Base-by-base conservation (phyloP, 1,284 basidiomycete species). In the Melampsora allii-populina region DNA sequence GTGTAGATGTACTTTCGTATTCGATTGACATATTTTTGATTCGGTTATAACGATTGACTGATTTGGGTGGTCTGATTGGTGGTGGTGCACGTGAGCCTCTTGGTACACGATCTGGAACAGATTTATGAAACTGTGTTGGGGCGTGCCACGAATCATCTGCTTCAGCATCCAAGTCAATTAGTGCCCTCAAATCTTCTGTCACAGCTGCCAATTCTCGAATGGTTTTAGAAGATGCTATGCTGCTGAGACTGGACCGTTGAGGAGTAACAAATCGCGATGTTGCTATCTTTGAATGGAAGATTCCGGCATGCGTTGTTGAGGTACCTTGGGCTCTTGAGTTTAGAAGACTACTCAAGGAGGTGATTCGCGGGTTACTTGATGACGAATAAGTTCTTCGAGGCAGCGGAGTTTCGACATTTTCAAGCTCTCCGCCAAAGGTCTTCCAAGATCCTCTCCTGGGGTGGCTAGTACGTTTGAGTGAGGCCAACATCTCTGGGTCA, bases 1-100 rank as follows among this genome's bases (percentile, higher is more conserved):
- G 68, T 14, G 61, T 64, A 7, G 68, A 72, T 7, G 68, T 65
- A 19, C 68, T 72, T 65, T 72, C 68, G 50, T 58, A 72, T 39
- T 72, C 68, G 39, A 72, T 72, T 29, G 68, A 46, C 21, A 63
- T 21, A 27, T 60, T 31, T 48, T 65, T 72, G n/a, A 29, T 56
- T n/a, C 61, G 63, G 36, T 50, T 72, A 31, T 72, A 72, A 33
- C 68, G 60, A 53, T 61, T 56, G 31, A 61, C 68, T 31, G 68
- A 72, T 29, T 72, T 72, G 10, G 68, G 68, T 39, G 68, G 68
- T 17, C 68, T 60, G 59, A 59, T 72, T 46, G 68, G 68, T 21
- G 68, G 68, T 33, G 68, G 53, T 10, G 63, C 29, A 56, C 50
- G 50, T 10, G 21, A 21, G 24, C 50, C 27, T 21, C 50, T 27